Percentiles rank a stretch among this genome's conserved stretches.
These are phyloP conservation scores for Pyrenula massariospora DNA, from an alignment of 495 filamentous ascomycete genomes.

Conservation along the genomic window DNA sequence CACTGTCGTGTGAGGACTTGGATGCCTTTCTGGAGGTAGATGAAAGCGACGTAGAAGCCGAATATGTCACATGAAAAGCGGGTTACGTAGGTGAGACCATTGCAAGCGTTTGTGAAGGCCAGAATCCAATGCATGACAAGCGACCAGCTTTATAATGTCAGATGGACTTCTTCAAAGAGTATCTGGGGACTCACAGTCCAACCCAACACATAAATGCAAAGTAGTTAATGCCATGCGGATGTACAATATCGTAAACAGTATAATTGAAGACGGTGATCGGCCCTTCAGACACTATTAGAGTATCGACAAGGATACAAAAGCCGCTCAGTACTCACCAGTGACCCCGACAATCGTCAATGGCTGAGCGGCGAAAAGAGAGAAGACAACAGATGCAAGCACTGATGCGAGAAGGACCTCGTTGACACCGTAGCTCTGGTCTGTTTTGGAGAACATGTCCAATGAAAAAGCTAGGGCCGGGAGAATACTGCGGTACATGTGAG, in stretches of 20 bases:
- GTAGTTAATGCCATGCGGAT: constrained; percentile 56
- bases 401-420: constrained; percentile 76
- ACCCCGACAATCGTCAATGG: constrained; percentile 82
- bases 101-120: constrained; percentile 69
- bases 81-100: constrained; percentile 69
- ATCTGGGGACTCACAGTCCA: constrained; percentile 46
- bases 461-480: constrained; percentile 75
- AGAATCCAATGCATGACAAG: constrained; percentile 70
- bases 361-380: constrained; percentile 63
- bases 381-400: constrained; percentile 66
- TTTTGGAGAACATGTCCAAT: constrained; percentile 77
- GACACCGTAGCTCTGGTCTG: constrained; percentile 66
- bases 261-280: constrained; percentile 85
- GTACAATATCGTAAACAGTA: constrained; percentile 75
- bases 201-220: constrained; percentile 81
- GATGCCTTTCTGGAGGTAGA: constrained; percentile 77
- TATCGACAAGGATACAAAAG: not conserved
- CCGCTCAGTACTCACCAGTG: constrained; percentile 41
- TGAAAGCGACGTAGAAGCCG: constrained; percentile 78
- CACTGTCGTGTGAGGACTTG: constrained; percentile 62
- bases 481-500: constrained; percentile 38
- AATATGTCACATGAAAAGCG: constrained; percentile 81
- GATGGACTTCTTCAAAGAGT: not conserved
- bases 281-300: constrained; percentile 24
- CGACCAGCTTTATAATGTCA: constrained; percentile 46